A percentile compares a stretch with the other conserved stretches of the same genome.
Evolutionary conservation across 2,329 filamentous ascomycete genomes (phyloP).

Genomic region (Lachnellula suecica): DNA sequence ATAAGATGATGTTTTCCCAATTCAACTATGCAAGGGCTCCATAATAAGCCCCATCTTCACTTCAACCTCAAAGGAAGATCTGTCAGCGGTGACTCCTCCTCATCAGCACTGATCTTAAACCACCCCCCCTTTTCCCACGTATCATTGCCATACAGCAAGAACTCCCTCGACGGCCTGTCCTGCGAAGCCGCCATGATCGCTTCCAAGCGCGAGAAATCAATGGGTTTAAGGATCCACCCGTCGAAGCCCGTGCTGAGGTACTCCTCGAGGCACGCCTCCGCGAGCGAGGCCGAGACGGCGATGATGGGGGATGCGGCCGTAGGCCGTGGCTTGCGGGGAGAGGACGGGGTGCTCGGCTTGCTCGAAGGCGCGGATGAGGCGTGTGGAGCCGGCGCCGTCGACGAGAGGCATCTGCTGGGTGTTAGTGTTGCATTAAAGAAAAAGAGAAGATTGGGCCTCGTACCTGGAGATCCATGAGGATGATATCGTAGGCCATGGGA

Average conservation of each 20-base stretch:
- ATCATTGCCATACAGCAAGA: constrained; percentile 12
- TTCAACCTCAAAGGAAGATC: not conserved
- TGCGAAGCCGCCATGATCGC: constrained; percentile 16
- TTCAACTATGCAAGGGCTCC: too few species aligned
- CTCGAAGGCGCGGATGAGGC: constrained; percentile 18
- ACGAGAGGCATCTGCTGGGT: constrained; percentile 21
- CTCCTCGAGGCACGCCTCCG: constrained; percentile 8
- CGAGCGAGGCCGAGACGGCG: constrained; percentile 22
- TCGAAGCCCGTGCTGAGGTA: constrained; percentile 21
- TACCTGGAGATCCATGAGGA: constrained; percentile 24
- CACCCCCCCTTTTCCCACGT: constrained; percentile 19
- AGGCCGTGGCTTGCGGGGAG: not conserved
- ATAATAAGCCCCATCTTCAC: not conserved
- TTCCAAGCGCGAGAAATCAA: constrained; percentile 20
- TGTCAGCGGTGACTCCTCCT: too few species aligned
- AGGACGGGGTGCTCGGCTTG: not conserved
- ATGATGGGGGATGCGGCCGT: constrained; percentile 22
- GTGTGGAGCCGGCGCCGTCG: constrained; percentile 16
- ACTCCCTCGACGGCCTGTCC: constrained; percentile 11
- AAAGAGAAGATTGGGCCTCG: not conserved
- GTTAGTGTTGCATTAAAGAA: not conserved
- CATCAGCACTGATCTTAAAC: constrained; percentile 10
- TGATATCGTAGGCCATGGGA: constrained; percentile 17
- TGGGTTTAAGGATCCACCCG: constrained; percentile 23
- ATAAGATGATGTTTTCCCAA: too few species aligned